Evolutionary conservation across 1,139 yeast species (phyloP).

Genomic region (Sugiyamaella sp.): DNA sequence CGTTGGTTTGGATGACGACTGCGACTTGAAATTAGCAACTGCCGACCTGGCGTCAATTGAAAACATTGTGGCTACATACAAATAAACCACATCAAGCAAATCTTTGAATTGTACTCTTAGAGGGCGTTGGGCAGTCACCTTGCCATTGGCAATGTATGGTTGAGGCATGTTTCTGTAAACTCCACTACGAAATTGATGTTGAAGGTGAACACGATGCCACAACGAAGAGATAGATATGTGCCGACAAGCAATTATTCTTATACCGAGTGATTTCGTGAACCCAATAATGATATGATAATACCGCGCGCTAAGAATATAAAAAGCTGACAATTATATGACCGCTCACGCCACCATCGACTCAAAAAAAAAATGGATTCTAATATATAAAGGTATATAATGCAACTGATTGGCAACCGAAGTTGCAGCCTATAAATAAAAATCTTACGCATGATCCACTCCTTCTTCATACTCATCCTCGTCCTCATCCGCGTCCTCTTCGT

Average conservation of each 20-base stretch:
- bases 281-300: background rate
- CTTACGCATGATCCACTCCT: conserved; percentile 7
- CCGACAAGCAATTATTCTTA: no score
- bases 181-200: background rate
- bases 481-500: conserved; percentile 1
- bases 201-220: background rate
- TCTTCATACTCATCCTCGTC: conserved; percentile 9
- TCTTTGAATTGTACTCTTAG: conserved; percentile 13
- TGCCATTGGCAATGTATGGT: conserved; percentile 23
- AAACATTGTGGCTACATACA: conserved; percentile 23
- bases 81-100: conserved; percentile 16
- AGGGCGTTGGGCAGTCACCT: conserved; percentile 17
- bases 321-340: no score
- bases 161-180: conserved; percentile 6
- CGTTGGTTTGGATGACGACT: background rate
- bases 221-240: no score
- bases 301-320: background rate
- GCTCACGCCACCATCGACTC: no score
- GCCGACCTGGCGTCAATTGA: conserved; percentile 24
- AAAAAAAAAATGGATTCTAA: no score
- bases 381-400: background rate
- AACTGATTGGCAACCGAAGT: no score
- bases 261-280: background rate
- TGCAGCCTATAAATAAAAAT: background rate
- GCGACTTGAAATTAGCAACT: conserved; percentile 14